Percentiles rank a stretch among this genome's conserved stretches.
phyloP scores from a whole-genome alignment of 192 early-diverging fungal genomes.

The Entomortierella chlamydospora region DNA sequence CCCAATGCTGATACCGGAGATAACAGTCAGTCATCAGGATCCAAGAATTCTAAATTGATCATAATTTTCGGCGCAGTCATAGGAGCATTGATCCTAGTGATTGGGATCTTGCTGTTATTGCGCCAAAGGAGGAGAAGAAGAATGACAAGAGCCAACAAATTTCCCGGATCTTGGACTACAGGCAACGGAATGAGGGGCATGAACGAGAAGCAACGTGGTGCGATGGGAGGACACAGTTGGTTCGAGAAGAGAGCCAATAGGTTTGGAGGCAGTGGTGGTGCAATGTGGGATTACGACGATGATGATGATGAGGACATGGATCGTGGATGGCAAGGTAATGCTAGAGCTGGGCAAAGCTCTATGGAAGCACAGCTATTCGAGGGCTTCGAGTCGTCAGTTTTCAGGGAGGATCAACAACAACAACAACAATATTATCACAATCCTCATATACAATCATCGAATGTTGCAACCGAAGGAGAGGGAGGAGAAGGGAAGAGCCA shows the following conservation, averaged over 20 bases:
- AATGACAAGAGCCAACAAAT: background rate
- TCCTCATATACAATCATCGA: background rate
- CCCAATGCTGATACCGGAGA: background rate
- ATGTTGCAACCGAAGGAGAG: background rate
- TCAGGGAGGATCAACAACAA: conserved; percentile 21
- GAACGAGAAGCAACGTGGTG: background rate
- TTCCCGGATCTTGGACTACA: background rate
- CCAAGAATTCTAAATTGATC: background rate
- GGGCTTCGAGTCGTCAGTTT: conserved; percentile 43
- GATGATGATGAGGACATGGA: conserved; percentile 1
- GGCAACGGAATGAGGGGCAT: background rate
- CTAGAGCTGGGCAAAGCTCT: background rate
- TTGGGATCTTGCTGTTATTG: conserved; percentile 12
- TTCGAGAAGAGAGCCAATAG: conserved; percentile 2
- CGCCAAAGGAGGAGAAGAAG: conserved; percentile 10
- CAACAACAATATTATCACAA: background rate
- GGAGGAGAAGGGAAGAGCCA: too few species aligned
- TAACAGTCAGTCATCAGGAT: background rate
- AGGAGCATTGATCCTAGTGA: conserved; percentile 3
- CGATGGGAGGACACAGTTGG: conserved; percentile 19
- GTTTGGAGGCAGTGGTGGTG: background rate
- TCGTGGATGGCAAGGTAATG: background rate
- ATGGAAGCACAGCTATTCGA: conserved; percentile 28
- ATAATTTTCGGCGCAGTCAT: conserved; percentile 18
- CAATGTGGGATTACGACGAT: background rate